These are phyloP conservation scores for Neurospora sp. DNA, from an alignment of 495 filamentous ascomycete species.

Conservation along the genomic window DNA sequence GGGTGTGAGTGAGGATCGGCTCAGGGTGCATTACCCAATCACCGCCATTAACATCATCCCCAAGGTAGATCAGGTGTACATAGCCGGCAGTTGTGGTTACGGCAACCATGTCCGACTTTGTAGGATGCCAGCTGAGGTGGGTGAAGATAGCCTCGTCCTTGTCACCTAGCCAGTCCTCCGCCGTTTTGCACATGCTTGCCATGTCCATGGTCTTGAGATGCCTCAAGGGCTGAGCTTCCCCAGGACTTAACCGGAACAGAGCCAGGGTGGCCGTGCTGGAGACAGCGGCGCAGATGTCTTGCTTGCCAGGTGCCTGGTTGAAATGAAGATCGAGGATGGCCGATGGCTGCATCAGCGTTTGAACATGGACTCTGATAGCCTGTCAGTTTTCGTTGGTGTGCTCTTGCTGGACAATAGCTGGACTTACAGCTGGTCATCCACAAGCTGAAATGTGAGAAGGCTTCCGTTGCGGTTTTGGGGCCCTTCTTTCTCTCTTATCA, in stretches of 20 bases:
- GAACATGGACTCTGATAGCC: constrained; percentile 24
- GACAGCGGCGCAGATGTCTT: constrained; percentile 53
- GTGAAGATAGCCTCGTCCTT: constrained; percentile 48
- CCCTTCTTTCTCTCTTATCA: constrained; percentile 9
- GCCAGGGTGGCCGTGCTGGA: constrained; percentile 61
- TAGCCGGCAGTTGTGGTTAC: constrained; percentile 61
- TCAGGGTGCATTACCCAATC: constrained; percentile 12
- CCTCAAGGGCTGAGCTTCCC: constrained; percentile 17
- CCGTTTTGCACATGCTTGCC: constrained; percentile 7
- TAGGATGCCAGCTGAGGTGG: constrained; percentile 62
- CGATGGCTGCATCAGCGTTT: constrained; percentile 47
- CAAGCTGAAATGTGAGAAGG: constrained; percentile 53
- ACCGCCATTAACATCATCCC: constrained; percentile 4
- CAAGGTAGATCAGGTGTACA: constrained; percentile 38
- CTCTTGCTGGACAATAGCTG: neutral
- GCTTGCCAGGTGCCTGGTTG: constrained; percentile 40
- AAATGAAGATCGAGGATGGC: constrained; percentile 86
- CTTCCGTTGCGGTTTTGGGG: constrained; percentile 60
- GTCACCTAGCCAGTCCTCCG: neutral
- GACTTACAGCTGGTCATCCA: constrained; percentile 43
- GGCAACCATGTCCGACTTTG: constrained; percentile 37
- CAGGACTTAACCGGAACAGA: constrained; percentile 43
- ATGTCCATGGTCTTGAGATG: constrained; percentile 22
- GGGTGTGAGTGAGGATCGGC: constrained; percentile 31
- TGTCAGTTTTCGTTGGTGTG: constrained; percentile 12